phyloP scores from a whole-genome alignment of 805 yeast genomes.

The Ogataea philodendri region DNA sequence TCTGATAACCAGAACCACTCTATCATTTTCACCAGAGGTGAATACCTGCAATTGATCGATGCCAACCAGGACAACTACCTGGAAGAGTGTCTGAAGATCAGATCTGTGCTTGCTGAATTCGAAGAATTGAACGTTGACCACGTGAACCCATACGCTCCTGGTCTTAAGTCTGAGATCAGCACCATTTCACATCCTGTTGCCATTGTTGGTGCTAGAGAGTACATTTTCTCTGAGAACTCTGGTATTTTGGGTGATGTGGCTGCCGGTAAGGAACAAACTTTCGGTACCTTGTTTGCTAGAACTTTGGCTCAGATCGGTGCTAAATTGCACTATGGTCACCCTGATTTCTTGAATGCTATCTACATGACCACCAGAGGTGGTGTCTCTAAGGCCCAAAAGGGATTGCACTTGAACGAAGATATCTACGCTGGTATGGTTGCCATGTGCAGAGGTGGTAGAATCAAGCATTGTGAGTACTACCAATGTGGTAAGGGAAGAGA shows the following conservation, averaged over 20 bases:
- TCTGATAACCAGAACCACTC: conserved; percentile 86
- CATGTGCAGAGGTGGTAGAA: conserved; percentile 79
- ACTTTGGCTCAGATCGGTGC: conserved; percentile 84
- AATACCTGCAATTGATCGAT: conserved; percentile 79
- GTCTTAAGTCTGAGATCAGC: conserved; percentile 52
- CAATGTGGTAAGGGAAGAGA: conserved; percentile 93
- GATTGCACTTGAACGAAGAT: conserved; percentile 83
- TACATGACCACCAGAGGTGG: conserved; percentile 88
- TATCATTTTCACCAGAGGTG: conserved; percentile 77
- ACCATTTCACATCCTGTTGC: conserved; percentile 68
- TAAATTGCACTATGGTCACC: conserved; percentile 85
- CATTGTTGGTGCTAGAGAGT: conserved; percentile 83
- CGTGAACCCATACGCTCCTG: conserved; percentile 79
- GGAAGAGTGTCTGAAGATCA: conserved; percentile 81
- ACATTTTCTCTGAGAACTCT: conserved; percentile 80
- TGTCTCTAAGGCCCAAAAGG: conserved; percentile 83
- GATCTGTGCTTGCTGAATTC: conserved; percentile 79
- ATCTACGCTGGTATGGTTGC: conserved; percentile 89
- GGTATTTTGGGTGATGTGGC: conserved; percentile 88
- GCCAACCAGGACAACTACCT: conserved; percentile 85
- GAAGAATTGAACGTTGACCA: conserved; percentile 76
- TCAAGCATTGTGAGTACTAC: conserved; percentile 82
- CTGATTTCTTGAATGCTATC: conserved; percentile 74
- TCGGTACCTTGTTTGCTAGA: conserved; percentile 82
- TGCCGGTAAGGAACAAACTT: conserved; percentile 88